Evolutionary conservation across 2,329 filamentous ascomycete species (phyloP), one percentile per base, ranked within the genome.

Genomic region (Penicillium polonicum): DNA sequence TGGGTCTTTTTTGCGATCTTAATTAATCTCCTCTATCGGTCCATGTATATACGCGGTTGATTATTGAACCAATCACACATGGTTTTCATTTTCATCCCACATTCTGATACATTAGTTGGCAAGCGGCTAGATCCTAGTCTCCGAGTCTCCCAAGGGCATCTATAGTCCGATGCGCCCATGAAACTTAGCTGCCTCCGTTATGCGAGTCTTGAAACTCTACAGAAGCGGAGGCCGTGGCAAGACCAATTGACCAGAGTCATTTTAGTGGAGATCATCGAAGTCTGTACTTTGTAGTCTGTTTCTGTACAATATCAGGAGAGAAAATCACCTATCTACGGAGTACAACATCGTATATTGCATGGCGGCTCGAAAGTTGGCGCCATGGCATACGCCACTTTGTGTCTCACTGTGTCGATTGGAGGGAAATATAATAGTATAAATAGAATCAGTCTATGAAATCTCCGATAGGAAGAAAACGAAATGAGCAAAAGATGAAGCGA

Each of bases 351-450:
- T 25, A 35, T 17, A 35, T 35, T 23, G 29, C 44, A 45, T 35
- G 21, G 39, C 21, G 39, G 21, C 39, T 52, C 50, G 29, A 27
- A n/a, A 12, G 2, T 19, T 29, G 6, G n/a, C 41, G 10, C 25
- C 21, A 12, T 54, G 17, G 44, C 45, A 49, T 17, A 12, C 43
- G 52, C 45, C 38, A 55, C 52, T 49, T 48, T 48, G 10, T 42
- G 36, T 42, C 17, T 39, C 21, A 7, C 6, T n/a, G 13, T 19
- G 15, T 45, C 23, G 27, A 44, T 27, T 36, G 19, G 43, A 48
- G 15, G n/a, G 17, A 10, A 17, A 43, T 27, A 25, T 10, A 21
- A 12, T 21, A 46, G 19, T 17, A 6, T 21, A 31, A 27, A 15
- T 31, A 23, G 33, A 13, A 54, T 12, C 15, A 4, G 23, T 53